Evolutionary conservation across 2,329 filamentous ascomycete species (phyloP), one percentile per base, ranked within the genome.

Genomic region (Pseudocercospora macadamiae): DNA sequence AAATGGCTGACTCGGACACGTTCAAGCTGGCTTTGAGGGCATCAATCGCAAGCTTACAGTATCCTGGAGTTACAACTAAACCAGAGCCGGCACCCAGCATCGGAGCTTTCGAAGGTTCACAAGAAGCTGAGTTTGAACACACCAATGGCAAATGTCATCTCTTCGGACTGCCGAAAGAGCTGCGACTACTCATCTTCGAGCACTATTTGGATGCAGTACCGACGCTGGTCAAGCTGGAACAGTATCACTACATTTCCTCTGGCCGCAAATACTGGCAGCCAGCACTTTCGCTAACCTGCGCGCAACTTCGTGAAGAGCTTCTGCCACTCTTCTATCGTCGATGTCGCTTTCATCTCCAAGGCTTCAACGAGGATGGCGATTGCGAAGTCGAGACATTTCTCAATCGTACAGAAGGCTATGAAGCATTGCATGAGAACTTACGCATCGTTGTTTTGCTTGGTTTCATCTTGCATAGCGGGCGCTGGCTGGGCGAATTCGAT

Each of bases 401-500:
- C 5, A 55, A 47, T 39, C 54, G 48, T 12, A 60, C 57, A 23
- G 23, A 47, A 23, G 49, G 44, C 6, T 60, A 60, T 12, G 47
- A 60, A 48, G 47, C 53, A 18, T 16, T 60, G 18, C 57, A 60
- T 25, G 44, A 60, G 53, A 60, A 60, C 18, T 49, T 60, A 18
- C 48, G 57, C 12, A 60, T 48, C 28, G 57, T 60, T 48, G 57
- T 60, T 3, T 51, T 60, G 26, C 57, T 55, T 10, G 53, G 57
- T 8, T 60, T 60, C 37, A 60, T 56, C 16, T 32, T 55, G 36
- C 53, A 55, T 42, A 45, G 44, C 10, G 53, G 57, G 5, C 53
- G 57, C 28, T 60, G 54, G 58, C 39, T 57, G n/a, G 54, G 58
- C 5, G 58, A 60, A 26, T 60, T 60, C 14, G 58, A 60, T 44